These are phyloP conservation scores for Bifiguratus adelaidae DNA, from an alignment of 192 early-diverging fungal species.

Conservation along the genomic window DNA sequence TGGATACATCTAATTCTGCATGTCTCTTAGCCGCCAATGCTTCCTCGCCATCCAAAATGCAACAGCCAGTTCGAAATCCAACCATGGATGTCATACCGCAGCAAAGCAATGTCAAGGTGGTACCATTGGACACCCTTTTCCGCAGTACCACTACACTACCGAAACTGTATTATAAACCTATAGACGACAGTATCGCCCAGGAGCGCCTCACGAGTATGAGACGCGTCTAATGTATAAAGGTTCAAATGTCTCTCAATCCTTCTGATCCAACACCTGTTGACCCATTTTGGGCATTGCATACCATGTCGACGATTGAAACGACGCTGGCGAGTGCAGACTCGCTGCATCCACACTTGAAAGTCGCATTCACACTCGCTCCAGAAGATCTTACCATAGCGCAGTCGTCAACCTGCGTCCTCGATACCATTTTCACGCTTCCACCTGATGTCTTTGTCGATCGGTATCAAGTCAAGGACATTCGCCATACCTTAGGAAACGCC, in stretches of 20 bases:
- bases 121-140: slow-evolving; percentile 17
- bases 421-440: slow-evolving; percentile 2
- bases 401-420: background rate
- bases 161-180: slow-evolving; percentile 17
- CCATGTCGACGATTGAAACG: background rate
- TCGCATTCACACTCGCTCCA: background rate
- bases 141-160: slow-evolving; percentile 12
- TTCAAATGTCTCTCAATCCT: too few relatives aligned
- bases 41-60: background rate
- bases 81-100: background rate
- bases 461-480: slow-evolving; percentile 4
- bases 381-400: background rate
- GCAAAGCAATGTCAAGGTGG: background rate
- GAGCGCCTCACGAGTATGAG: slow-evolving; percentile 5
- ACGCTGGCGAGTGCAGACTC: background rate
- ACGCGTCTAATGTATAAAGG: too few relatives aligned
- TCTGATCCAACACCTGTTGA: too few relatives aligned
- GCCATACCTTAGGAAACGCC: background rate
- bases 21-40: background rate
- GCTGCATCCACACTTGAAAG: slow-evolving; percentile 5
- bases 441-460: slow-evolving; percentile 4
- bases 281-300: too few relatives aligned
- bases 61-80: background rate
- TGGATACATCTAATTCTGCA: background rate
- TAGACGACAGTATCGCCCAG: slow-evolving; percentile 5